Percentiles rank a stretch among this genome's conserved stretches.
Evolutionary conservation across 1,139 yeast species (phyloP).

Genomic region (Geotrichum fermentans): DNA sequence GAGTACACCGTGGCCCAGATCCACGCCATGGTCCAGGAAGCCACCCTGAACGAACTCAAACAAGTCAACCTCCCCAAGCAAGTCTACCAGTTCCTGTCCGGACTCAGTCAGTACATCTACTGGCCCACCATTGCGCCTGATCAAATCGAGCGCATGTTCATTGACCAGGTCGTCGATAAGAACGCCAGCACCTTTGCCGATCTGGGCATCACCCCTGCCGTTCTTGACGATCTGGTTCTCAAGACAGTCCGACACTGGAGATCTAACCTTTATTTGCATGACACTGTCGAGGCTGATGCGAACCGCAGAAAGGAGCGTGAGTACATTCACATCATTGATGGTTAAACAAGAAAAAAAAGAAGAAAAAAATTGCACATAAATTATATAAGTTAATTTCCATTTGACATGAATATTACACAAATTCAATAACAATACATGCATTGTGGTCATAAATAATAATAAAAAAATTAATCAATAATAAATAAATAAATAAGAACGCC

Average conservation of each 20-base stretch:
- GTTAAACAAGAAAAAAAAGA: constrained; percentile 16
- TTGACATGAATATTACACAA: too few species aligned
- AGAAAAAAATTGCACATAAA: not conserved
- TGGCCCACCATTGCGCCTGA: constrained; percentile 72
- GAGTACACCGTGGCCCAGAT: constrained; percentile 59
- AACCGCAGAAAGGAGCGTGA: constrained; percentile 35
- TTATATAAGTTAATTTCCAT: not conserved
- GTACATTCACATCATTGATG: constrained; percentile 33
- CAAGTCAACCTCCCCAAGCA: constrained; percentile 53
- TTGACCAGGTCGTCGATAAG: constrained; percentile 61
- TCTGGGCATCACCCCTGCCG: constrained; percentile 66
- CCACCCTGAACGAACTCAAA: constrained; percentile 44
- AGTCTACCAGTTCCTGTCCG: constrained; percentile 44
- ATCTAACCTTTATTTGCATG: constrained; percentile 35
- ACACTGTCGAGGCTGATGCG: constrained; percentile 36
- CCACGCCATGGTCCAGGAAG: constrained; percentile 64
- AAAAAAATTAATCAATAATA: too few species aligned
- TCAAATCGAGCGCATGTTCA: constrained; percentile 68
- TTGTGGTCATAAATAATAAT: too few species aligned
- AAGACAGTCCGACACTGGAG: constrained; percentile 49
- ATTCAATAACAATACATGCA: too few species aligned
- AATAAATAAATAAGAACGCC: too few species aligned
- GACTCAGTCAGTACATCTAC: constrained; percentile 53
- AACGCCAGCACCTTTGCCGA: constrained; percentile 64
- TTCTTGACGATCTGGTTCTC: constrained; percentile 64